These are phyloP conservation scores for Waltergamsia citrina DNA, from an alignment of 2,329 filamentous ascomycete genomes.

Conservation along the genomic window DNA sequence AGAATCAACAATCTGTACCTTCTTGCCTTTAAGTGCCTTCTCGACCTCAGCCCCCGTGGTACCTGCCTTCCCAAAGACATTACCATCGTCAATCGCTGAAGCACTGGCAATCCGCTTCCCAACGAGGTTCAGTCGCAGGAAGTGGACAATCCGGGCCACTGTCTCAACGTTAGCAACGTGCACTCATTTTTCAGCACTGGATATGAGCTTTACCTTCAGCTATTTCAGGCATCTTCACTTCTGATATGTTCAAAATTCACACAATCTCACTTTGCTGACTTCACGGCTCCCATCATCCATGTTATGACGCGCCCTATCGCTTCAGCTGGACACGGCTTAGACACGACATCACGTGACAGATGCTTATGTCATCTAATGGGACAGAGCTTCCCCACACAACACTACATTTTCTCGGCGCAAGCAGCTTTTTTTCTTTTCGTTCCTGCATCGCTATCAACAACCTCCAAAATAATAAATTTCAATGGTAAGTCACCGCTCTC, in stretches of 20 bases:
- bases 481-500: slow-evolving; percentile 9
- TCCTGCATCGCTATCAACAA: slow-evolving; percentile 6
- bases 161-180: slow-evolving; percentile 3
- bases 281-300: slow-evolving; percentile 1
- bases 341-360: slow-evolving; percentile 21
- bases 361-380: slow-evolving; percentile 11
- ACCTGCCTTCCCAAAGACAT: slow-evolving; percentile 85
- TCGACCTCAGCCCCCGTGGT: slow-evolving; percentile 69
- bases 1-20: slow-evolving; percentile 20
- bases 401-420: slow-evolving; percentile 10
- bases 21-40: slow-evolving; percentile 64
- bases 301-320: background rate
- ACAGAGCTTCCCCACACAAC: slow-evolving; percentile 7
- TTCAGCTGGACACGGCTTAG: slow-evolving; percentile 3
- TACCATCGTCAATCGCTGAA: slow-evolving; percentile 66
- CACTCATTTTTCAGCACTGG: background rate
- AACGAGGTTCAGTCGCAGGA: slow-evolving; percentile 72
- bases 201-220: slow-evolving; percentile 37
- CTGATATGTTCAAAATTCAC: background rate
- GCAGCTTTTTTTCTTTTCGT: slow-evolving; percentile 13
- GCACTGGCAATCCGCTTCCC: slow-evolving; percentile 69
- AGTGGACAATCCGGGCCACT: slow-evolving; percentile 82
- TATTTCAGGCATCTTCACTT: slow-evolving; percentile 48
- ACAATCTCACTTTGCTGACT: background rate
- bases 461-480: slow-evolving; percentile 14